Evolutionary conservation across 2,329 filamentous ascomycete genomes (phyloP), one percentile per base, ranked within the genome.

Genomic region (Aspergillus transmontanensis): DNA sequence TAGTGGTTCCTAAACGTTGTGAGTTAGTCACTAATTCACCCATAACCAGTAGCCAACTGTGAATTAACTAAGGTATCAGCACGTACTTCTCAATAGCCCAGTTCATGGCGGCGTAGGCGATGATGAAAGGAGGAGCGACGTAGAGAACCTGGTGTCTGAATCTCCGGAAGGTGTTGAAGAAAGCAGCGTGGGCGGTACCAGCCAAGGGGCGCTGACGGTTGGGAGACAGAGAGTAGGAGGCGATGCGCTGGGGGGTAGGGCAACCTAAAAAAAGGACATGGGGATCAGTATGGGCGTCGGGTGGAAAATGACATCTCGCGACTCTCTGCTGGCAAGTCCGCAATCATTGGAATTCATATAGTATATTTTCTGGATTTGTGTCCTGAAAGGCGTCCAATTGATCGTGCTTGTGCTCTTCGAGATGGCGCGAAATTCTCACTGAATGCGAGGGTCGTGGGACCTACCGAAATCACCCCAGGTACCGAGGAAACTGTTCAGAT

Each of bases 151-250:
- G 95, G 72, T 86, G 81, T 79, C 89, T 89, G 82, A 90, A 91
- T 75, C 95, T 89, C 80, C 95, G 90, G 87, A 91, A 96, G 73
- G 88, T 90, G 87, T 99, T 99, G 90, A 98, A 98, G 84, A 98
- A 82, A 75, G 94, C 94, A 71, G 90, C 91, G 80, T 94, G 83
- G 69, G 86, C 80, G 64, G 90, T 84, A 73, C 92, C 92, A 68
- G 93, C 93, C 71, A 96, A 86, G 68, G 93, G 91, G 75, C 91
- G 89, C 84, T 97, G 94, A 78, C 91, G 90, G 87, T 99, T 98
- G 71, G 90, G 82, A 72, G 92, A 90, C 71, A 99, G 78, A 70
- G 89, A 86, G 83, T 96, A 98, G 74, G 84, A 83, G 61, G 84
- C 81, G 64, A 90, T 82, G 73, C 87, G 87, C 76, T 89, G 87